Evolutionary conservation across 2,329 filamentous ascomycete genomes (phyloP).

Genomic region (Ophiostoma ulmi): DNA sequence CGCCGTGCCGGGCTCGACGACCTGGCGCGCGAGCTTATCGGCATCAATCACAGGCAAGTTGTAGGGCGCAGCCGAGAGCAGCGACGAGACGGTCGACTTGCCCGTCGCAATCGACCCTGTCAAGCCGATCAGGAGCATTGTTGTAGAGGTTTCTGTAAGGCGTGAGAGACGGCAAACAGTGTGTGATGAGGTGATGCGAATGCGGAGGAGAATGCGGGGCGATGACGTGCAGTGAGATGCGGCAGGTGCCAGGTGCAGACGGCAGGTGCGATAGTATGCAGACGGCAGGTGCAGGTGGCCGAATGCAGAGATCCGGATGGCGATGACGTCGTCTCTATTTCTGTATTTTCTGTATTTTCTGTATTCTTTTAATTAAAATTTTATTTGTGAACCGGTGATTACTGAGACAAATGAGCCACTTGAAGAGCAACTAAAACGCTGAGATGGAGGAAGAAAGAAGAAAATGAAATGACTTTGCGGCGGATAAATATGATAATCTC

Average conservation of each 20-base stretch:
- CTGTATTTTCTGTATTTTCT: constrained; percentile 15
- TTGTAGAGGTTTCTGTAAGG: too few species aligned
- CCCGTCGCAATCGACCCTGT: constrained; percentile 97
- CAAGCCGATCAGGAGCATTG: constrained; percentile 89
- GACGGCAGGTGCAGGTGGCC: background rate
- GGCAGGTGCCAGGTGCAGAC: background rate
- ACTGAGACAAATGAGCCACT: too few species aligned
- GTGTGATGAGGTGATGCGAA: too few species aligned
- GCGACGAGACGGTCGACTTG: constrained; percentile 88
- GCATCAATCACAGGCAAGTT: constrained; percentile 89
- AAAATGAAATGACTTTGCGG: too few species aligned
- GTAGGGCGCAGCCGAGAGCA: constrained; percentile 76
- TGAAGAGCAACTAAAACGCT: too few species aligned
- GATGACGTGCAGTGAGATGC: background rate
- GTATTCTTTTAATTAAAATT: too few species aligned
- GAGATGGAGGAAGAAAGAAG: background rate
- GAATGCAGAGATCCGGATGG: background rate
- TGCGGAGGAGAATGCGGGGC: background rate
- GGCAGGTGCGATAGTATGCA: background rate
- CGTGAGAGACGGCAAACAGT: too few species aligned
- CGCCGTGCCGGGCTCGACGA: constrained; percentile 84
- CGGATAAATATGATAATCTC: too few species aligned
- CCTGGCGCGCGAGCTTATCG: constrained; percentile 83
- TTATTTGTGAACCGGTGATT: too few species aligned
- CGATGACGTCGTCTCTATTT: background rate